Evolutionary conservation across 2,329 filamentous ascomycete genomes (phyloP).

Genomic region (Paramyrothecium sp.): DNA sequence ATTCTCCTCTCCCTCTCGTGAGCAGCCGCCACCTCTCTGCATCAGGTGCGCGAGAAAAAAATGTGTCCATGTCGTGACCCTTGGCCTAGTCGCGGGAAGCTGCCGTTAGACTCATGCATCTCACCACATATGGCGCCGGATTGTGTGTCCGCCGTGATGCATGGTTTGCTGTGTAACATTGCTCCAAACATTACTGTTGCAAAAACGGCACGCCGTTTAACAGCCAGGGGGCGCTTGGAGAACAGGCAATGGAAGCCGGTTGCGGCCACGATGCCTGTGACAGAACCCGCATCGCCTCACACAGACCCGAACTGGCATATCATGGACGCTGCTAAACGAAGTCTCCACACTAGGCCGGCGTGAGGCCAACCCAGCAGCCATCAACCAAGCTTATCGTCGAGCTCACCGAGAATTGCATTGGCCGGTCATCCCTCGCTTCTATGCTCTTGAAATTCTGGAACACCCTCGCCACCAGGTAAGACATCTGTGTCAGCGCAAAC

Average conservation of each 20-base stretch:
- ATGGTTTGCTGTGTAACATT: neutral
- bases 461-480: conserved; percentile 33
- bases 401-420: conserved; percentile 19
- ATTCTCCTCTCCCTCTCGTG: no score
- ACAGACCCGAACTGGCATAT: neutral
- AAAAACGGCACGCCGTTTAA: neutral
- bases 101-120: neutral
- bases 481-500: conserved; percentile 36
- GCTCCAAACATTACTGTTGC: neutral
- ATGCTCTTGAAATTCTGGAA: conserved; percentile 30
- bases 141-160: neutral
- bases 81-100: neutral
- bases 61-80: neutral
- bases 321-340: no score
- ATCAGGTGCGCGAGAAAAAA: neutral
- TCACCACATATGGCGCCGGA: neutral
- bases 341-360: neutral
- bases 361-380: conserved; percentile 23
- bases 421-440: conserved; percentile 21
- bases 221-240: neutral
- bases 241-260: neutral
- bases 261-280: neutral
- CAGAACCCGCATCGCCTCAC: no score
- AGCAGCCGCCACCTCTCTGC: no score
- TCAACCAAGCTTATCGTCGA: conserved; percentile 21